These are phyloP conservation scores for Rhizopus stolonifer DNA, from an alignment of 371 early-diverging fungal species.

Conservation along the genomic window DNA sequence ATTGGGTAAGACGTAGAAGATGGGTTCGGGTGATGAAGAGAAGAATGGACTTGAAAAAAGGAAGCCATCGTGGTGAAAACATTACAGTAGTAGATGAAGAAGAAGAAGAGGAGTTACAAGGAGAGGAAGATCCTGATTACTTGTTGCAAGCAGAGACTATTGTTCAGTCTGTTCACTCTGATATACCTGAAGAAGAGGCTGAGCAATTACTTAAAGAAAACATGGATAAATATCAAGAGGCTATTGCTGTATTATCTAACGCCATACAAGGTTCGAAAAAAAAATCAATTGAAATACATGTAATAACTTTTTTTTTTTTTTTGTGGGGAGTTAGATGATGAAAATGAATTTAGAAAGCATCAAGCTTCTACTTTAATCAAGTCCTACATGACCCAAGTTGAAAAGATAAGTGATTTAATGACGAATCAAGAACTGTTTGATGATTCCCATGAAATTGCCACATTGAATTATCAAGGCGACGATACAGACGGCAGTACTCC, in stretches of 20 bases:
- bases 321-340: constrained; percentile 13
- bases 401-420: constrained; percentile 12
- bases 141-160: constrained; percentile 21
- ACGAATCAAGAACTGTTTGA: constrained; percentile 17
- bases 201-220: constrained; percentile 5
- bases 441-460: neutral
- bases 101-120: constrained; percentile 21
- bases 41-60: constrained; percentile 47
- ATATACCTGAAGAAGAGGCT: constrained; percentile 1
- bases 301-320: too few species aligned
- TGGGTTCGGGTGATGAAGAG: constrained; percentile 77
- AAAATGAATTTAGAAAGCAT: constrained; percentile 23
- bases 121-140: constrained; percentile 13
- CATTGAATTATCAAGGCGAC: neutral
- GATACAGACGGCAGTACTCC: neutral
- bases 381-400: constrained; percentile 17
- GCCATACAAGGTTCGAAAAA: constrained; percentile 3
- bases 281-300: neutral
- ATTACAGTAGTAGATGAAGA: constrained; percentile 7
- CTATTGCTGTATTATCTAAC: neutral
- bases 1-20: constrained; percentile 67
- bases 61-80: constrained; percentile 23
- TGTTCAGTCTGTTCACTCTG: constrained; percentile 18
- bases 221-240: constrained; percentile 26
- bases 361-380: constrained; percentile 17